Evolutionary conservation across 2,329 filamentous ascomycete genomes (phyloP), one percentile per base, ranked within the genome.

Genomic region (Neopestalotiopsis sp.): DNA sequence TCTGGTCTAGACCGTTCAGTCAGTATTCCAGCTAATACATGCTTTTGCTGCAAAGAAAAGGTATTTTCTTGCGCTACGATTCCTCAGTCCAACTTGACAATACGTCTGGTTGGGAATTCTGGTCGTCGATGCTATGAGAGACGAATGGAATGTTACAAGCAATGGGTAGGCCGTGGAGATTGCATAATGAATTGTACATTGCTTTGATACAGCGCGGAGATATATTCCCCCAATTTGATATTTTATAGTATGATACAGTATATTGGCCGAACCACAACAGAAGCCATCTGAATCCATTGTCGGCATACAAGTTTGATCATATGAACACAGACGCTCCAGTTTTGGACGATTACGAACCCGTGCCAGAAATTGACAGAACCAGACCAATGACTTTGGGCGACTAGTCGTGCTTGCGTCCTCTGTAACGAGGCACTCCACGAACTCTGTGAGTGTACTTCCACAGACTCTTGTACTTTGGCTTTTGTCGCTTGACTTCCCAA

Each of bases 381-480:
- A 24, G n/a, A 45, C 17, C 64, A 13, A 60, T 14, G 42, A 10
- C 9, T 13, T 32, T 20, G 38, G 28, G 32, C 42, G 30, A 38
- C 17, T 66, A 57, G 30, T 58, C 63, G 14, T 34, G 13, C 14
- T 56, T 30, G 24, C 68, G 58, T 13, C 68, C 67, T 28, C 58
- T 65, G 59, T 67, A 66, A 17, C 69, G 67, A 13, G 67, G 67
- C 61, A 69, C 42, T 59, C 70, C 71, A 70, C 69, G 76, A 80
- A 90, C 89, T 70, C 85, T 84, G 84, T 87, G 88, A 76, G 85
- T 88, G 80, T 89, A 90, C 85, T 90, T 90, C 87, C 88, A 89
- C 72, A 91, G 80, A 71, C 87, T 84, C 75, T 84, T 86, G 83
- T 88, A 91, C 86, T 91, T 91, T 79, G 86, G 85, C 72, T 88